A percentile compares a stretch with the other conserved stretches of the same genome.
Evolutionary conservation across 108 stramenopile genomes (phyloP).

Genomic region (Fistulifera solaris): DNA sequence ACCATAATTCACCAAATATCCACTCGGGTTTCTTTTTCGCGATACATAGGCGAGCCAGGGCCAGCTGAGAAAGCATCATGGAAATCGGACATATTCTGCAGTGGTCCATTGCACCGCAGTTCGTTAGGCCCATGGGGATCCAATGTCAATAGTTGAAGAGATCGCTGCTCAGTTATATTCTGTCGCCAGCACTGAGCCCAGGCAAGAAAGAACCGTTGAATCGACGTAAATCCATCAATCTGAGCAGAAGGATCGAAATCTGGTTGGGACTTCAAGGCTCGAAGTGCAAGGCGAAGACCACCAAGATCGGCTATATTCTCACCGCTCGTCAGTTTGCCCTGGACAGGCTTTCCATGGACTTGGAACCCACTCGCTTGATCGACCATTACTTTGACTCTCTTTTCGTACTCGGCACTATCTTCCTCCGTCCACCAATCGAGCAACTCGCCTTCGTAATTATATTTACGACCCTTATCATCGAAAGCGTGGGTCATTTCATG

Average conservation of each 20-base stretch:
- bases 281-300: constrained; percentile 55
- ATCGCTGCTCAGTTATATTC: constrained; percentile 59
- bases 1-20: constrained; percentile 78
- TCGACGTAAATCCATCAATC: constrained; percentile 62
- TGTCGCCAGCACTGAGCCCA: constrained; percentile 77
- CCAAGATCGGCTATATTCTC: constrained; percentile 77
- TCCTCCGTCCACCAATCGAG: constrained; percentile 79
- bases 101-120: constrained; percentile 66
- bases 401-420: constrained; percentile 55
- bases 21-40: constrained; percentile 40
- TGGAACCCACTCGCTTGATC: constrained; percentile 58
- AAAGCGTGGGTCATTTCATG: constrained; percentile 89
- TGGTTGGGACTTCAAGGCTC: constrained; percentile 32
- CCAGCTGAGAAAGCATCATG: constrained; percentile 55
- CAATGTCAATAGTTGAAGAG: constrained; percentile 67
- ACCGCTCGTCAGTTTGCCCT: constrained; percentile 69
- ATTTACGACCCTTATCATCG: constrained; percentile 81
- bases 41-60: constrained; percentile 48
- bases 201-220: constrained; percentile 61
- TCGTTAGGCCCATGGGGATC: constrained; percentile 85
- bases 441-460: constrained; percentile 65
- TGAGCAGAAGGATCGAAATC: constrained; percentile 9
- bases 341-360: constrained; percentile 53
- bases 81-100: constrained; percentile 68
- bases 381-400: constrained; percentile 65